Evolutionary conservation across 192 early-diverging fungal species (phyloP), one percentile per base, ranked within the genome.

Genomic region (Backusella mclennaniae): DNA sequence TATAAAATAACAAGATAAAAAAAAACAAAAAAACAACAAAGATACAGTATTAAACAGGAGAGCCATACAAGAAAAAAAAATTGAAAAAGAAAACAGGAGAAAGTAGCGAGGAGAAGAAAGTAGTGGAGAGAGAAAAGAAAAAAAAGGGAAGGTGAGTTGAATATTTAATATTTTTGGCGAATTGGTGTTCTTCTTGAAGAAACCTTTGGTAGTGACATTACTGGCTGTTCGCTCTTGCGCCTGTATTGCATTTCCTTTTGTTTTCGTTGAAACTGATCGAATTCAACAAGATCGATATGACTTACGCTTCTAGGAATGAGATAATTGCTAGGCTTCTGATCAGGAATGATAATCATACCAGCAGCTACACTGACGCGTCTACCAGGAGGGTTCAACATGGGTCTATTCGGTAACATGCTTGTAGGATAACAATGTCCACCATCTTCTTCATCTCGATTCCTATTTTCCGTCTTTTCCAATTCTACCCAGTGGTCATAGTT

Each of bases 401-500:
- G 74, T 49, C 31, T 68, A 38, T 49, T 75, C 8, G 46, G 75
- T 35, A 73, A 31, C 59, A 72, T 42, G 42, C 23, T 39, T 29
- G 74, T 33, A 41, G 67, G 67, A 49, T 49, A 38, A 33, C 73
- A 35, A 41, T 66, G 26, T 5, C 29, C 77, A 3, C 42, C 66
- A 14, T 46, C 35, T 1, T 68, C 67, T 7, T 63, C 26, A 21
- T 63, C 56, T 4, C 26, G 35, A n/a, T 12, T 39, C 31, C 7
- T 31, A 6, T 39, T 29, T 15, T 69, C 46, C 0, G 78, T 76
- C 42, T 75, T 77, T 53, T 73, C 76, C 42, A 89, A 69, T 9
- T 76, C 73, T 36, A 85, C 84, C 90, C 91, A 95, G 39, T 82
- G 79, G 1, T 46, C 77, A 23, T 87, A 78, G 76, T 95, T 95